Evolutionary conservation across 352 stramenopile genomes (phyloP).

Genomic region (Thalassiosira gravida): DNA sequence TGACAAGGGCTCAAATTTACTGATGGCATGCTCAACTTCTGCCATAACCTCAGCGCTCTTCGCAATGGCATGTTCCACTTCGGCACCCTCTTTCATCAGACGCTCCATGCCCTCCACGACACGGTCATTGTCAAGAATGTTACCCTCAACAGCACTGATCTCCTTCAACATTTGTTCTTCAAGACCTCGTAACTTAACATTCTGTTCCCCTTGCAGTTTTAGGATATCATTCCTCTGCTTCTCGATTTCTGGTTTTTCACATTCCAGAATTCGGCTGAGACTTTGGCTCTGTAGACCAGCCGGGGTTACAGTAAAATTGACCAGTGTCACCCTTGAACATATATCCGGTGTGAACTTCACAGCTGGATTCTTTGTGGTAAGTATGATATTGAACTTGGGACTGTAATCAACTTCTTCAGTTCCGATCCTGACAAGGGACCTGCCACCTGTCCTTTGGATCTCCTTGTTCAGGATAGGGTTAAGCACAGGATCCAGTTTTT

Average conservation of each 20-base stretch:
- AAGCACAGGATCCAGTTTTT: constrained; percentile 98
- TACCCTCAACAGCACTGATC: constrained; percentile 97
- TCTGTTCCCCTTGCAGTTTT: constrained; percentile 97
- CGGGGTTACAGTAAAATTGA: constrained; percentile 99
- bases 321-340: constrained; percentile 96
- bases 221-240: constrained; percentile 93
- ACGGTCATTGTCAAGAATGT: constrained; percentile 98
- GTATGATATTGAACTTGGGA: constrained; percentile 96
- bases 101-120: constrained; percentile 98
- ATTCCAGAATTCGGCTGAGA: constrained; percentile 93
- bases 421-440: constrained; percentile 92
- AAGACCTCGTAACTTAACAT: constrained; percentile 94
- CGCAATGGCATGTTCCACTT: constrained; percentile 92
- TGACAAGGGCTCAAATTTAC: constrained; percentile 94
- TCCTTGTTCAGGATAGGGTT: constrained; percentile 99
- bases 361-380: constrained; percentile 97
- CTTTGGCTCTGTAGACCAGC: constrained; percentile 96
- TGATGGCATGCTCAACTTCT: constrained; percentile 90
- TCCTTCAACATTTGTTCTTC: constrained; percentile 97
- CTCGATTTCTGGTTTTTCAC: constrained; percentile 97
- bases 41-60: constrained; percentile 89
- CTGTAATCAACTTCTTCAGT: constrained; percentile 99
- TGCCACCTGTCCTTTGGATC: constrained; percentile 96
- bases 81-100: constrained; percentile 95
- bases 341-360: constrained; percentile 98